phyloP scores from a whole-genome alignment of 164 flowering plant genomes.

The Euptelea pleiosperma region DNA sequence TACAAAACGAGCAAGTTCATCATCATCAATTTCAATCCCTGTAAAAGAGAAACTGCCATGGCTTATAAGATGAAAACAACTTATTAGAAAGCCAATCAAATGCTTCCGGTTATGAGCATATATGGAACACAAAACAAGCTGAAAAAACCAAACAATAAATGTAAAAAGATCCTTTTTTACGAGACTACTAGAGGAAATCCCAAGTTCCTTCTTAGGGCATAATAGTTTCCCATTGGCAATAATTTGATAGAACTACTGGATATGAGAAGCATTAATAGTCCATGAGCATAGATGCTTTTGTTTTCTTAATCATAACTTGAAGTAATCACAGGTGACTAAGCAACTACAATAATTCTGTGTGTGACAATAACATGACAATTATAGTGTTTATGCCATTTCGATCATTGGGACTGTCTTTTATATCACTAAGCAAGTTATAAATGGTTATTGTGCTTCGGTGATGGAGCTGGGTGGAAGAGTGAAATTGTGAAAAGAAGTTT shows the following conservation, averaged over 20 bases:
- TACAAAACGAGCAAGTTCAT: constrained; percentile 88
- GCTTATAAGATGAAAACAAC: constrained; percentile 49
- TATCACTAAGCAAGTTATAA: neutral
- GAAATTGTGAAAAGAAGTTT: neutral
- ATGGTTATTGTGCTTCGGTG: neutral
- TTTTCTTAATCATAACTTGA: neutral
- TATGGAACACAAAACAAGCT: too few relatives aligned
- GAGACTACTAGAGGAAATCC: too few relatives aligned
- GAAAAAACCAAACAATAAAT: too few relatives aligned
- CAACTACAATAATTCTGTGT: neutral
- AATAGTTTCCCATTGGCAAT: too few relatives aligned
- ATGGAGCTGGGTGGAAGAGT: neutral
- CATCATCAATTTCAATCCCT: constrained; percentile 94
- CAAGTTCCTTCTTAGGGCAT: too few relatives aligned
- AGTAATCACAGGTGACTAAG: neutral
- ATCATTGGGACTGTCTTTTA: neutral
- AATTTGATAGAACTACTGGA: too few relatives aligned
- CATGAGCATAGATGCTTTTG: too few relatives aligned
- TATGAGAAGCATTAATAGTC: too few relatives aligned
- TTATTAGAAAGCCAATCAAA: neutral
- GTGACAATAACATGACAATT: neutral
- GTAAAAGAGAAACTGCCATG: constrained; percentile 45
- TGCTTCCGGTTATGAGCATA: too few relatives aligned
- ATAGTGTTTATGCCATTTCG: neutral
- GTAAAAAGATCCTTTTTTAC: too few relatives aligned